These are phyloP conservation scores for Trichoderma atroviride DNA, from an alignment of 2,329 filamentous ascomycete species.

Conservation along the genomic window DNA sequence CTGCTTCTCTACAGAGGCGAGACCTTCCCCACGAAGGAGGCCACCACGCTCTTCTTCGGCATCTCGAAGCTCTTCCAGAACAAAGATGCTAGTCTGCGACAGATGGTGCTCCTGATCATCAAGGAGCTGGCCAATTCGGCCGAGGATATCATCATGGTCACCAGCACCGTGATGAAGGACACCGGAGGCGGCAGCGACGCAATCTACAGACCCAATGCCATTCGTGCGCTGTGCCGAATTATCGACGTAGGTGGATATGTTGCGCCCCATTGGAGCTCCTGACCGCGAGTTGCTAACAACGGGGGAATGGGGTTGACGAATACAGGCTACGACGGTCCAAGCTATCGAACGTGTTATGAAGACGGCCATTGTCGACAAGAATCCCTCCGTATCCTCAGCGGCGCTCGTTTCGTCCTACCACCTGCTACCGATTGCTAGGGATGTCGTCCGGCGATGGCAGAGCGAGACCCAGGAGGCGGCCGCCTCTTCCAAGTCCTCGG, in stretches of 20 bases:
- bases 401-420: conserved; percentile 97
- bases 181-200: conserved; percentile 93
- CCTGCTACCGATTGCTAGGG: conserved; percentile 90
- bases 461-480: conserved; percentile 98
- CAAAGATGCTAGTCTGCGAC: conserved; percentile 94
- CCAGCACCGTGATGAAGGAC: conserved; percentile 99
- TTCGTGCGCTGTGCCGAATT: conserved; percentile 91
- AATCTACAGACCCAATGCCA: conserved; percentile 93
- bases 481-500: conserved; percentile 82
- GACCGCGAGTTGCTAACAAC: conserved; percentile 28
- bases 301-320: background rate
- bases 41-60: conserved; percentile 96
- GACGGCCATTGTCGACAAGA: conserved; percentile 99
- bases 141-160: conserved; percentile 99
- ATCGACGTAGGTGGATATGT: conserved; percentile 72
- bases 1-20: conserved; percentile 96
- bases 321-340: conserved; percentile 87
- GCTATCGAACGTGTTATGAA: conserved; percentile 98
- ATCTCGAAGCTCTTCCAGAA: conserved; percentile 99
- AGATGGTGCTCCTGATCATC: conserved; percentile 98
- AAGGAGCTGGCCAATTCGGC: conserved; percentile 96
- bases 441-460: conserved; percentile 96
- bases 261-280: conserved; percentile 25
- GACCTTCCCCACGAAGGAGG: conserved; percentile 95
- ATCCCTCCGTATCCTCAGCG: conserved; percentile 93